A percentile compares a stretch with the other conserved stretches of the same genome.
Evolutionary conservation across 768 basidiomycete species (phyloP).

Genomic region (Leccinum variicolor): DNA sequence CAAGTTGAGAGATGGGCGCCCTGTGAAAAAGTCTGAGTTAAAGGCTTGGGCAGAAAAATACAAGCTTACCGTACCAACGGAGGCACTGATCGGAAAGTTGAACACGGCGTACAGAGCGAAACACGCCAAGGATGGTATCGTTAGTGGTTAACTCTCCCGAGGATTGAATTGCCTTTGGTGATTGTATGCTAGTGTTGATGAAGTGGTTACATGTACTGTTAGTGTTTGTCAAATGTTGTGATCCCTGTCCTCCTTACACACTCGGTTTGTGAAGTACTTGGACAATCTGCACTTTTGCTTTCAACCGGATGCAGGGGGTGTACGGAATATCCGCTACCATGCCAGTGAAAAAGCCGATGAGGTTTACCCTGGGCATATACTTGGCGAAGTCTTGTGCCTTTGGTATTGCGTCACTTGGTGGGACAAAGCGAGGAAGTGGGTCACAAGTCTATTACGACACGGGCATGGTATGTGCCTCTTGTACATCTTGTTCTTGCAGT

Average conservation of each 20-base stretch:
- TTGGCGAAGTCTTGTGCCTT: conserved; percentile 96
- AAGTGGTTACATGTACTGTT: not conserved
- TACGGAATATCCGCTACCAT: too few relatives aligned
- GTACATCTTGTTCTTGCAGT: conserved; percentile 96
- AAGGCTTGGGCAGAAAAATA: conserved; percentile 3
- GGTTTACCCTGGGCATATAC: too few relatives aligned
- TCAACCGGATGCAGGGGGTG: too few relatives aligned
- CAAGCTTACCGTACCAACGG: not conserved
- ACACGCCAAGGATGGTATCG: not conserved
- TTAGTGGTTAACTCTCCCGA: not conserved
- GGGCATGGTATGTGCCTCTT: conserved; percentile 86
- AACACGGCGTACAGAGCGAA: not conserved
- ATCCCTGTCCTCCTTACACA: not conserved
- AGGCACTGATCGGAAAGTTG: not conserved
- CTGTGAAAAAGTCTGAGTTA: conserved; percentile 8
- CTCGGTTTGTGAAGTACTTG: not conserved
- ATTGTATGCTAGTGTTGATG: not conserved
- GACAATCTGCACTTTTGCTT: too few relatives aligned
- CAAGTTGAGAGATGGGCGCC: not conserved
- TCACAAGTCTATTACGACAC: not conserved
- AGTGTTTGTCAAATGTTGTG: not conserved
- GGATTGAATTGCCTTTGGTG: not conserved
- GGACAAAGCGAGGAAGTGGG: conserved; percentile 36
- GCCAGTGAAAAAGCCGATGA: not conserved
- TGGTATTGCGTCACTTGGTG: conserved; percentile 99